Percentiles rank a stretch among this genome's conserved stretches.
Evolutionary conservation across 129 eudicot genomes (phyloP).

Genomic region (Tagetes patula): DNA sequence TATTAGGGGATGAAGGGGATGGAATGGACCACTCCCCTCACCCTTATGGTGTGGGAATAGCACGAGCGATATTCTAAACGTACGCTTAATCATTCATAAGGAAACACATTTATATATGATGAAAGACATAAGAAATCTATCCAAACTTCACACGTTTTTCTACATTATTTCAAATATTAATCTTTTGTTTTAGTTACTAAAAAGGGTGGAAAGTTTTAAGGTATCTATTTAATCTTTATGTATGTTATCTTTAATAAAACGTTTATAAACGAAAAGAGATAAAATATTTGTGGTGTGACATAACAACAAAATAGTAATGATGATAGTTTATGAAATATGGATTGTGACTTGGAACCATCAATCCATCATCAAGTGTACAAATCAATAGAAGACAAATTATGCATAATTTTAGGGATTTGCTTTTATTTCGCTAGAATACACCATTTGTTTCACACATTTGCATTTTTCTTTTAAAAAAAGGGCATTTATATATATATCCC

Average conservation of each 20-base stretch:
- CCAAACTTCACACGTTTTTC: too few relatives aligned
- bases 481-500: too few relatives aligned
- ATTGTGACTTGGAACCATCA: slow-evolving; percentile 17
- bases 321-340: slow-evolving; percentile 15
- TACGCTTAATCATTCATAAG: too few relatives aligned
- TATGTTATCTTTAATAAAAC: neutral
- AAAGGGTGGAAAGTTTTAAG: neutral
- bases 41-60: too few relatives aligned
- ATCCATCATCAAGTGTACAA: slow-evolving; percentile 16
- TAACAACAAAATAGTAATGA: slow-evolving; percentile 19
- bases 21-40: too few relatives aligned
- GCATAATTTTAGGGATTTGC: slow-evolving; percentile 20
- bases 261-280: neutral
- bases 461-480: neutral
- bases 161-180: neutral
- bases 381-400: slow-evolving; percentile 8
- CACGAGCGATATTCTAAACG: too few relatives aligned
- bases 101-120: too few relatives aligned
- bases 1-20: too few relatives aligned
- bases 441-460: neutral
- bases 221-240: neutral
- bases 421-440: slow-evolving; percentile 5
- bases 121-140: too few relatives aligned
- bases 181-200: neutral
- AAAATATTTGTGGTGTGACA: slow-evolving; percentile 14